Conservation (phyloP, 306 rosid species). For the Casuarina cunninghamiana region DNA sequence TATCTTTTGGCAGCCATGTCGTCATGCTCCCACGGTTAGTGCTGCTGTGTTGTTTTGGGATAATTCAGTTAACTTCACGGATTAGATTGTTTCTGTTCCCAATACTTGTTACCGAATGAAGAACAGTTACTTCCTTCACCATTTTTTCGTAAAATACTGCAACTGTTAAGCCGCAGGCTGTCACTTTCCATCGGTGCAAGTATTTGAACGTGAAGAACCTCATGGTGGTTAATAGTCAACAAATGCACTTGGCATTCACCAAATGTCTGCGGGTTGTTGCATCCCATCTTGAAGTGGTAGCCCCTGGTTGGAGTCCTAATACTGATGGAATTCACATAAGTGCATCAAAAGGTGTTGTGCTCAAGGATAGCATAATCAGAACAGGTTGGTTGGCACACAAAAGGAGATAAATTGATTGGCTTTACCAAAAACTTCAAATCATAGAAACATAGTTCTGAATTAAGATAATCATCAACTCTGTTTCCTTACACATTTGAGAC, state of each 20-base stretch:
- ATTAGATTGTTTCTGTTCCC: not conserved
- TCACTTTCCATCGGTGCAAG: constrained; percentile 80
- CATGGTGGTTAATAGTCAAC: constrained; percentile 69
- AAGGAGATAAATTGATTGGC: not conserved
- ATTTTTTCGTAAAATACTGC: constrained; percentile 25
- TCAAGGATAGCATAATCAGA: constrained; percentile 54
- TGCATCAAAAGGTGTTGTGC: constrained; percentile 49
- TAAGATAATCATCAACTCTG: not conserved
- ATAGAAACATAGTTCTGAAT: not conserved
- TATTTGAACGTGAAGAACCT: constrained; percentile 56
- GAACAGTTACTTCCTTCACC: not conserved
- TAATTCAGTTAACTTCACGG: constrained; percentile 15
- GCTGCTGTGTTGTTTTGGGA: constrained; percentile 9
- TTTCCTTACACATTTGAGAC: not conserved
- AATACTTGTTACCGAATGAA: not conserved
- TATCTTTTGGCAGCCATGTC: constrained; percentile 74
- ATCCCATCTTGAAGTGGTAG: constrained; percentile 60
- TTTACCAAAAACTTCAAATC: not conserved
- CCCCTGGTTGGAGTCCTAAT: constrained; percentile 79
- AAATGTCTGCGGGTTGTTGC: constrained; percentile 65
- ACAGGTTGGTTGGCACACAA: constrained; percentile 54
- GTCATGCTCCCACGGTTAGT: constrained; percentile 83
- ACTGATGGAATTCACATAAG: constrained; percentile 97
- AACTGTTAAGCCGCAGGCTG: constrained; percentile 61
- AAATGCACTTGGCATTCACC: constrained; percentile 75